Evolutionary conservation across 306 rosid species (phyloP).

Genomic region (peach (Prunus persica)): Prunus_persica_NCBIv2 NC_034009.1:46906001-46906500

Average conservation of each 20-base stretch:
- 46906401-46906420: constrained; percentile 82
- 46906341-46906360: constrained; percentile 79
- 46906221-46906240: constrained; percentile 45
- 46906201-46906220: constrained; percentile 50
- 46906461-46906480: constrained; percentile 44
- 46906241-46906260: constrained; percentile 81
- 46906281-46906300: constrained; percentile 68
- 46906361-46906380: constrained; percentile 65
- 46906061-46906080: constrained; percentile 60
- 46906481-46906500: constrained; percentile 43
- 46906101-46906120: constrained; percentile 46
- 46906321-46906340: constrained; percentile 63
- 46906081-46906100: constrained; percentile 85
- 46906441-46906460: constrained; percentile 1
- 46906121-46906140: background rate
- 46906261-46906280: constrained; percentile 50
- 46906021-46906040: constrained; percentile 76
- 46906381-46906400: constrained; percentile 83
- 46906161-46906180: background rate
- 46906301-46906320: constrained; percentile 77
- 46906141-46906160: too few species aligned
- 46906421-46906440: constrained; percentile 39
- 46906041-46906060: constrained; percentile 46
- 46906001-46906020: constrained; percentile 55
- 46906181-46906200: background rate